A percentile compares a stretch with the other conserved stretches of the same genome.
Evolutionary conservation across 495 filamentous ascomycete species (phyloP).

Genomic region (Podospora didyma): DNA sequence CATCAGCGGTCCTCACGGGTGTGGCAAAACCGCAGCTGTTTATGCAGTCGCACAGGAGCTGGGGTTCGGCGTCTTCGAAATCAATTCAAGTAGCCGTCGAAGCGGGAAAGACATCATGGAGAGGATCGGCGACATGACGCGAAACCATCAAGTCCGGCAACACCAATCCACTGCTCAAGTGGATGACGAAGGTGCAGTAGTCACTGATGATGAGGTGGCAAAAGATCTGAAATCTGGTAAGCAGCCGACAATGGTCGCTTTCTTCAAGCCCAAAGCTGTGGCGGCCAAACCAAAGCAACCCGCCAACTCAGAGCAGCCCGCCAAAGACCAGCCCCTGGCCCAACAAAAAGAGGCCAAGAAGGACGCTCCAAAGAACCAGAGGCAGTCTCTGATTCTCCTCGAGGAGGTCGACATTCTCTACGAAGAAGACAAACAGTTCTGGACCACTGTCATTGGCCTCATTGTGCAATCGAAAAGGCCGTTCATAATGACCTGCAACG

Average conservation of each 20-base stretch:
- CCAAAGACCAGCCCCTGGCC: conserved; percentile 10
- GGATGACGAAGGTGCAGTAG: conserved; percentile 14
- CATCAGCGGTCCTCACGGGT: conserved; percentile 85
- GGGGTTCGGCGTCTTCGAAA: conserved; percentile 92
- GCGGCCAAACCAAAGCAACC: conserved; percentile 23
- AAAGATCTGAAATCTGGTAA: conserved; percentile 61
- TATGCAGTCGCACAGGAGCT: conserved; percentile 96
- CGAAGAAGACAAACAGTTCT: conserved; percentile 93
- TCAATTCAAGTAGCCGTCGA: conserved; percentile 76
- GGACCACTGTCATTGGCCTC: conserved; percentile 72
- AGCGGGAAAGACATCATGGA: conserved; percentile 89
- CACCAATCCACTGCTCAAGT: conserved; percentile 22
- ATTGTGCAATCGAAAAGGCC: conserved; percentile 83
- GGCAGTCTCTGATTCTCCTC: conserved; percentile 90
- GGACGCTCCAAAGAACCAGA: conserved; percentile 58
- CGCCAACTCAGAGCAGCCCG: conserved; percentile 23
- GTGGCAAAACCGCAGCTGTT: conserved; percentile 88
- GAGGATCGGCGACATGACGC: conserved; percentile 92
- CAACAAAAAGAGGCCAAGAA: conserved; percentile 29
- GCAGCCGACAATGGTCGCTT: conserved; percentile 74
- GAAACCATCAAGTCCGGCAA: conserved; percentile 77
- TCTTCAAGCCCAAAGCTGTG: conserved; percentile 59
- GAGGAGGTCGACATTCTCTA: conserved; percentile 94
- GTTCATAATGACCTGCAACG: conserved; percentile 91
- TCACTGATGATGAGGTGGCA: conserved; percentile 39